Evolutionary conservation across 768 basidiomycete species (phyloP), one percentile per base, ranked within the genome.

Genomic region (Lactifluus piperatus): DNA sequence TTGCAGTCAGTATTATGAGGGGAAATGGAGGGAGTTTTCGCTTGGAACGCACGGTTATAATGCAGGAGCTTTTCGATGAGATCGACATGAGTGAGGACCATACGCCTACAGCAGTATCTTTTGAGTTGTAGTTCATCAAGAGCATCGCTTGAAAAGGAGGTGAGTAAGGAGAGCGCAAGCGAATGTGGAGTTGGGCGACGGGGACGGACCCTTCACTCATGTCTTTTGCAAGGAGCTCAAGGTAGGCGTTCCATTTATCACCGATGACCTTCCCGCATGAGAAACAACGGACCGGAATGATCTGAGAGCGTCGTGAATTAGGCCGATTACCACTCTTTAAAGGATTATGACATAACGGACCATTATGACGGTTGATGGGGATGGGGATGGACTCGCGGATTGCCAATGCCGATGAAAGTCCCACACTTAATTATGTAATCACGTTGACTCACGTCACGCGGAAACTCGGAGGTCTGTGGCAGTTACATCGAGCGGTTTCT

Each of bases 71-170:
- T 97, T 74, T 97, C 95, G 65, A 97, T 97, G 63, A 97, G 79
- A 73, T 97, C 95, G 56, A 97, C 95, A 71, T 98, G 95, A 0
- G 95, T 97, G 54, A 97, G 76, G 5, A 98, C 91, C 95, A 97
- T 98, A 48, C 95, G 82, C 47, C 94, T 80, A 73, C 95, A 97
- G 73, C 95, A 98, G 69, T 98, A 98, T 56, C 95, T 76, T 72
- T 91, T 94, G 46, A 98, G 74, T 64, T 94, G 88, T 1, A 95
- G 76, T 66, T 88, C 84, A 62, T 94, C 92, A 45, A 97, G 79
- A 5, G 93, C 92, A 55, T 95, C 92, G 66, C 94, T 95, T 22
- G 3, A 24, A 64, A 44, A 45, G 0, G 22, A 22, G 37, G 27
- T 50, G 50, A 37, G 34, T n/a, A 13, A 16, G 29, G 49, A 22